phyloP scores from a whole-genome alignment of 768 basidiomycete genomes.

The Leccinum aurantiacum region DNA sequence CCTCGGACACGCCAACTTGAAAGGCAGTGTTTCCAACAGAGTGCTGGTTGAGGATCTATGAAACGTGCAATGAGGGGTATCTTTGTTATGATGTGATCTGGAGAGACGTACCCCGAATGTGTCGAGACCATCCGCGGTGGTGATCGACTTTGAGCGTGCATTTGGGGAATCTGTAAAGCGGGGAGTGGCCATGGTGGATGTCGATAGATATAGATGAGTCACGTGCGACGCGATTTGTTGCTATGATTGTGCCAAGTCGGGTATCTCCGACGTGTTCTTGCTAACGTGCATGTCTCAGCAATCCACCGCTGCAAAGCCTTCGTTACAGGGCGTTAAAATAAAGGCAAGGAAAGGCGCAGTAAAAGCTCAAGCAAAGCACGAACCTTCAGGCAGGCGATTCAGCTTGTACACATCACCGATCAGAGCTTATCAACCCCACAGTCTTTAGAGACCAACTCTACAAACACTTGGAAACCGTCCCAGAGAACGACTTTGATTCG shows the following conservation, averaged over 20 bases:
- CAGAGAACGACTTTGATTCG: slow-evolving; percentile 77
- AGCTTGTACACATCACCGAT: neutral
- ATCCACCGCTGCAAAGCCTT: slow-evolving; percentile 81
- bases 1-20: slow-evolving; percentile 68
- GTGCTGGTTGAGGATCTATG: slow-evolving; percentile 53
- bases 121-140: slow-evolving; percentile 69
- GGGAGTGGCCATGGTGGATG: slow-evolving; percentile 21
- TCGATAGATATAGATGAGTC: slow-evolving; percentile 2
- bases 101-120: slow-evolving; percentile 68
- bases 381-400: slow-evolving; percentile 59
- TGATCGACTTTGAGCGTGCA: slow-evolving; percentile 80
- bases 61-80: neutral
- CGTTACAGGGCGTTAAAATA: slow-evolving; percentile 89
- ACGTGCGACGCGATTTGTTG: slow-evolving; percentile 22
- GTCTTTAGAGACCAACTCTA: slow-evolving; percentile 94
- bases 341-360: slow-evolving; percentile 92
- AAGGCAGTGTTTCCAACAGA: slow-evolving; percentile 64
- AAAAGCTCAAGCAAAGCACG: slow-evolving; percentile 92
- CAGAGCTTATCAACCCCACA: slow-evolving; percentile 31
- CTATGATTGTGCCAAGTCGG: slow-evolving; percentile 14
- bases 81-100: neutral
- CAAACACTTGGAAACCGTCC: slow-evolving; percentile 85
- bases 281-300: slow-evolving; percentile 88
- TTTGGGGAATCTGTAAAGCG: slow-evolving; percentile 64
- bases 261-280: slow-evolving; percentile 23